Base-by-base conservation (phyloP, 1,284 basidiomycete genomes). In the Phenoliferia sp. region DNA sequence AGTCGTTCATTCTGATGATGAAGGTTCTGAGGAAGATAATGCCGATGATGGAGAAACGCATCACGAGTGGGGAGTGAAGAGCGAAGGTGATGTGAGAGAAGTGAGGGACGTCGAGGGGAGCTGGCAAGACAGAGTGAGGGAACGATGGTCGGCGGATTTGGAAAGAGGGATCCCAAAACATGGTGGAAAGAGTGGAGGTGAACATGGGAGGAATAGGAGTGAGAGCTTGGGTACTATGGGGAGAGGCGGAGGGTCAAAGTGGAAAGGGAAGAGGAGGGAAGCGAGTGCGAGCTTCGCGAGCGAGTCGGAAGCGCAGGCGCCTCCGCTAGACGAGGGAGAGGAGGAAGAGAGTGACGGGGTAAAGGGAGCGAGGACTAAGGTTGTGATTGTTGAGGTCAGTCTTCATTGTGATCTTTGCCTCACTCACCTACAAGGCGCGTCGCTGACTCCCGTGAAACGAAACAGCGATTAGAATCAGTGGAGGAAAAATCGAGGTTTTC, bases 351-450 rank as follows among this genome's bases (percentile, higher is more conserved):
- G 28, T 22, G 39, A 26, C 3, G 34, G 29, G 3, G 63, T n/a
- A 4, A 58, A 33, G 5, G 57, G 32, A 7, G 19, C 29, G 29
- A 36, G 26, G n/a, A 63, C n/a, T 29, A 59, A 50, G 33, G 62
- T 64, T 58, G 64, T 66, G 15, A 52, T 69, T 15, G 44, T 52
- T 55, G 67, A 69, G 64, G 67, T 69, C 35, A 29, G 60, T 39
- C 9, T 12, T 33, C 29, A 28, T 22, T 15, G 26, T 28, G 26
- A 29, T 17, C 19, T n/a, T 9, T 16, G n/a, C n/a, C n/a, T n/a
- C n/a, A n/a, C n/a, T n/a, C n/a, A n/a, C 29, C 39, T 50, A n/a
- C 2, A n/a, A 9, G 4, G 10, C 0, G 15, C 0, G n/a, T 16
- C 10, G 52, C n/a, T 34, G 6, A 35, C 31, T 17, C 1, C 10